phyloP scores from a whole-genome alignment of 129 eudicot genomes.

The Lonicera japonica region DNA sequence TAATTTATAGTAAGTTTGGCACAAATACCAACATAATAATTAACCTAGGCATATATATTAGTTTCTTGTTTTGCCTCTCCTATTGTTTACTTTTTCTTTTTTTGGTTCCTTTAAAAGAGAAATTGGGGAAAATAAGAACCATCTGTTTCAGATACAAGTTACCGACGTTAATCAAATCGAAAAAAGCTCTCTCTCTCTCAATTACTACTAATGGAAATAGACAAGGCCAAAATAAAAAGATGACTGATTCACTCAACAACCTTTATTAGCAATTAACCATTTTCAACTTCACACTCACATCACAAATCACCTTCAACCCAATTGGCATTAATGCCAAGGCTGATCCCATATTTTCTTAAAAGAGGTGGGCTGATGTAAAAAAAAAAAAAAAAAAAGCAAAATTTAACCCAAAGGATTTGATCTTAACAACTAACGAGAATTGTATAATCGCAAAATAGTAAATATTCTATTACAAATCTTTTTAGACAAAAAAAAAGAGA shows the following conservation, averaged over 20 bases:
- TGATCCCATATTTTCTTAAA: neutral
- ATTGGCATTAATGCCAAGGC: too few relatives aligned
- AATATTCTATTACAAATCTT: too few relatives aligned
- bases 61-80: neutral
- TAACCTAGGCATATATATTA: too few relatives aligned
- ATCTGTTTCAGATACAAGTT: slow-evolving; percentile 47
- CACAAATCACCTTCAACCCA: slow-evolving; percentile 7
- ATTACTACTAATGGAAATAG: slow-evolving; percentile 49
- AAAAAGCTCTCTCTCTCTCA: slow-evolving; percentile 26
- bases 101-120: neutral
- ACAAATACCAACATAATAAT: too few relatives aligned
- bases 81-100: too few relatives aligned
- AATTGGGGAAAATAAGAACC: slow-evolving; percentile 15
- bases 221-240: slow-evolving; percentile 50
- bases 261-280: slow-evolving; percentile 32
- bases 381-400: too few relatives aligned
- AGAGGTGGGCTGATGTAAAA: neutral
- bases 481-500: too few relatives aligned
- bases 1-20: too few relatives aligned
- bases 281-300: slow-evolving; percentile 21
- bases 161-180: slow-evolving; percentile 93
- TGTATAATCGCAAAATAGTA: too few relatives aligned
- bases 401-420: too few relatives aligned
- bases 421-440: too few relatives aligned
- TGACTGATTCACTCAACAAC: slow-evolving; percentile 64